Conservation (phyloP, 140 eudicot genomes). For the Ambrosia hybrid region DNA sequence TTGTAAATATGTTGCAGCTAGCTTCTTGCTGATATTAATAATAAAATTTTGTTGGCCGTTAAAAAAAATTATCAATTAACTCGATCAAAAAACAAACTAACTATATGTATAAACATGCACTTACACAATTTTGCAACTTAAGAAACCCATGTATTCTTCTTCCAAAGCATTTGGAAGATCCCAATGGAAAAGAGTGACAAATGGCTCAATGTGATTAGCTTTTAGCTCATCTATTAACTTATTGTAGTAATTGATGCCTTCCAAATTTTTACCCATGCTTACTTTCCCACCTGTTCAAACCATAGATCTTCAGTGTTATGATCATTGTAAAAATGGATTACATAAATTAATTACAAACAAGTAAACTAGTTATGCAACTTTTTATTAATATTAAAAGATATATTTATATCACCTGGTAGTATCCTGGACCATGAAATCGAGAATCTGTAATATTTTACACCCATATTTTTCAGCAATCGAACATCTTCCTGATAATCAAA, state of each 20-base stretch:
- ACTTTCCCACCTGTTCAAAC: conserved; percentile 32
- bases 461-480: conserved; percentile 37
- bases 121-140: conserved; percentile 36
- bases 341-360: no score
- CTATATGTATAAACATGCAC: conserved; percentile 12
- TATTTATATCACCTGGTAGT: conserved; percentile 30
- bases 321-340: no score
- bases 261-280: conserved; percentile 26
- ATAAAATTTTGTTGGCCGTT: no score
- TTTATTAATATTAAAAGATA: no score
- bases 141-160: conserved; percentile 42
- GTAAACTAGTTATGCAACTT: no score
- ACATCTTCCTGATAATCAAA: conserved; percentile 34
- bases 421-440: conserved; percentile 45
- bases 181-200: conserved; percentile 44
- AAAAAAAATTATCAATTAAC: neutral
- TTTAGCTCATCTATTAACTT: conserved; percentile 29
- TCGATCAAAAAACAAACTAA: no score
- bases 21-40: no score
- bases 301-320: no score
- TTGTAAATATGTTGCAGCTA: no score
- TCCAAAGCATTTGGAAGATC: conserved; percentile 44
- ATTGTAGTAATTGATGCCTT: conserved; percentile 38
- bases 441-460: conserved; percentile 25
- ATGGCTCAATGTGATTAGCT: conserved; percentile 36